Evolutionary conservation across 1,284 basidiomycete genomes (phyloP), one percentile per base, ranked within the genome.

Genomic region (Violaceomyces palustris): DNA sequence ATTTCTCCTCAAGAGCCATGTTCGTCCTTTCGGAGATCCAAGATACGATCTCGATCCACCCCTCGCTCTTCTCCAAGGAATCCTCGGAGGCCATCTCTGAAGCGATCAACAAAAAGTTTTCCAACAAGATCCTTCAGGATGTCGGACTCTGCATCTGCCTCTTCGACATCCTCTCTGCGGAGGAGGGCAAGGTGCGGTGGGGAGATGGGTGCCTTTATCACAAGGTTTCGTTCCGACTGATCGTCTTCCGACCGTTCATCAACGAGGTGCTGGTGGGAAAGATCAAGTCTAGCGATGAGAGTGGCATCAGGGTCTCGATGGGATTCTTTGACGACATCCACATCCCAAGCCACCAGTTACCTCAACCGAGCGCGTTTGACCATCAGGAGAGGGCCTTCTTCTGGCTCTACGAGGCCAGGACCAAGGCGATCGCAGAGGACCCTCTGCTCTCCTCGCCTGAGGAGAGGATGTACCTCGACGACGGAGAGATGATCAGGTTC

Each of bases 281-380:
- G 74, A 87, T 96, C 14, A 84, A 87, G 64, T 61, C 58, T 0
- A 64, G 61, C 78, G 87, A 75, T 74, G 91, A 91, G 61, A 42
- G 85, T 76, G 47, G 25, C 63, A 93, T 54, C 17, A 42, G 52
- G 9, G 89, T 96, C 25, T 83, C 86, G 7, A 75, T 94, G 27
- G 86, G 85, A 12, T 97, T 98, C 77, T 98, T 97, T 68, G 88
- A 93, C 71, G 91, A 96, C 67, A 85, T 97, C 28, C 87, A 88
- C 70, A 81, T 97, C 35, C 76, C 75, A 0, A 69, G 86, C 78
- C 32, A 76, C 75, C 25, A 80, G 76, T 43, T 92, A 79, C 76
- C 87, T 4, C 80, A 83, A 61, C 86, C 86, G 2, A 82, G 81
- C 24, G 81, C 85, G 3, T 91, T 88, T 34, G 75, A 77, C 55